Evolutionary conservation across 2,329 filamentous ascomycete genomes (phyloP), one percentile per base, ranked within the genome.

Genomic region (Simplicillium sp.): DNA sequence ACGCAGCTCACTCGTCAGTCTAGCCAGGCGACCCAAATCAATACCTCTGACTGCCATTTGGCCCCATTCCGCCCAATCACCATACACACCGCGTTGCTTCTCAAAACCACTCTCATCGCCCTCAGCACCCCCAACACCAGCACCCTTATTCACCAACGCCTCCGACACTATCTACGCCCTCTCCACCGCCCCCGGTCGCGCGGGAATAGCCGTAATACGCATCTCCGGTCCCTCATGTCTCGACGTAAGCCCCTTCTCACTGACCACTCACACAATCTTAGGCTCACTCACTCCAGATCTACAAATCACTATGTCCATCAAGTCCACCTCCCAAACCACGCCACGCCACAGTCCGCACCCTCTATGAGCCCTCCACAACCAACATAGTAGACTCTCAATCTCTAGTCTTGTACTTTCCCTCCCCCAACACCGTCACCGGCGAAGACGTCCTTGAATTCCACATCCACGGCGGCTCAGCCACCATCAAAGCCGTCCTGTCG

Each of bases 391-490:
- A 98, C 56, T 77, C 87, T 0, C 77, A 80, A 38, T 85, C 92
- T 1, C 61, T 97, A 11, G 70, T 95, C 2, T 72, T 97, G 20
- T 86, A 84, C 62, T 95, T 97, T 49, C 84, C 87, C 0, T 71
- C 68, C 0, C 89, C 90, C 0, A 75, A 76, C 37, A 94, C 88
- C 0, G 87, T 87, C 8, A 98, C 92, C 0, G 92, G 92, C 25
- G 89, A 97, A 57, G 87, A 96, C 55, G 71, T 97, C 1, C 73
- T 98, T 2, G 92, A 98, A 58, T 64, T 98, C 5, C 92, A 98
- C 53, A 75, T 96, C n/a, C 92, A 98, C 54, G 92, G 92, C 20
- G 90, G 92, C 0, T 74, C 81, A 3, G 92, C 92, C 2, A 88
- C 92, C 6, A 83, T 96, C 35, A 88, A 85, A 54, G 87, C 90